phyloP scores from a whole-genome alignment of 768 basidiomycete species.

The Suillus discolor region DNA sequence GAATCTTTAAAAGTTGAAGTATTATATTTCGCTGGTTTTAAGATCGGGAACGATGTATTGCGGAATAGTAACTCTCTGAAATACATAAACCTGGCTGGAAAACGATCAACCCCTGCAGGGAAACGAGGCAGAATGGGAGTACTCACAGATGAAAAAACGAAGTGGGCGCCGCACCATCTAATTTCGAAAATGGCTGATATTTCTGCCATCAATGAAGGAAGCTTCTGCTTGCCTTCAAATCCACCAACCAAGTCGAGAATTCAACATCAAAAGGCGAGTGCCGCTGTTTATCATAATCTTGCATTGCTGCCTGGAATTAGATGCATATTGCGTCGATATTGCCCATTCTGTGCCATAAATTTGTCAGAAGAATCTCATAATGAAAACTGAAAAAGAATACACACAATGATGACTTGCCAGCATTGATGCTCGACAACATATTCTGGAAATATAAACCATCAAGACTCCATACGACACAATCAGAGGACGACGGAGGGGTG shows the following conservation, averaged over 20 bases:
- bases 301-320: not conserved
- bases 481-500: not conserved
- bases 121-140: not conserved
- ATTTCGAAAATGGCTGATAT: not conserved
- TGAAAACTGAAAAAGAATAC: not conserved
- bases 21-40: conserved; percentile 30
- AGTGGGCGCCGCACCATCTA: conserved; percentile 6
- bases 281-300: not conserved
- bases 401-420: conserved; percentile 18
- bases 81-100: conserved; percentile 43
- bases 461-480: not conserved
- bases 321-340: not conserved
- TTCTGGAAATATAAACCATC: conserved; percentile 11
- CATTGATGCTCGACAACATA: conserved; percentile 21
- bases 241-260: not conserved
- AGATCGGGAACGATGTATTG: not conserved
- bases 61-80: conserved; percentile 35
- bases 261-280: too few species aligned
- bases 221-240: conserved; percentile 4
- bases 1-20: conserved; percentile 50
- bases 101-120: not conserved
- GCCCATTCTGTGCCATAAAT: not conserved
- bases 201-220: not conserved
- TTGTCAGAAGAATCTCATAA: not conserved
- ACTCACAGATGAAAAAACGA: conserved; percentile 7